Base-by-base conservation (phyloP, 2,329 filamentous ascomycete species). In the Pseudohalonectria lignicola region DNA sequence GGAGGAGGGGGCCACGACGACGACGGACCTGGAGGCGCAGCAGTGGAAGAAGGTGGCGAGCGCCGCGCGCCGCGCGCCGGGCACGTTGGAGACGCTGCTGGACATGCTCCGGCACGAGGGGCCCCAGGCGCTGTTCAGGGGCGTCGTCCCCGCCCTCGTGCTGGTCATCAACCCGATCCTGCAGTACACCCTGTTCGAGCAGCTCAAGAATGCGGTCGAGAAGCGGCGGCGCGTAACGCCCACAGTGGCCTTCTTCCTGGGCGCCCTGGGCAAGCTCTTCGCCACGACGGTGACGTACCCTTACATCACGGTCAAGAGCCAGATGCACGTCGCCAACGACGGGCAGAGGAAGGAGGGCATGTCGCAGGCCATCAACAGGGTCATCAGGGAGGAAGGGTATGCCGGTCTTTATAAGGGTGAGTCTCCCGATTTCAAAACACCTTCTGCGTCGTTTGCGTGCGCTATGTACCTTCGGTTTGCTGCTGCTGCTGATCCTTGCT, bases 121-220 rank as follows among this genome's bases (percentile, higher is more conserved):
- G 0, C 80, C 83, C 17, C 67, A 74, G 53, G 84, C 87, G 9
- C 76, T 98, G 25, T 98, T 98, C 59, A 74, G 88, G 4, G 92
- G 92, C 44, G 90, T 98, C 37, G 72, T 95, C 42, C 92, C 92
- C 9, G 92, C 92, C 1, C 68, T 98, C 49, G 79, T 98, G 48
- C 71, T 98, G 46, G 92, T 98, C 53, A 87, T 95, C 66, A 98
- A 98, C 67, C 92, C 92, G 4, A 98, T 98, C 49, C 68, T 98
- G 46, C 92, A 98, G 66, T 98, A 98, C 64, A 98, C 92, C 13
- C 82, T 98, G 40, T 98, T 96, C 53, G 92, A 98, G 71, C 90
- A 98, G 69, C 69, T 96, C 66, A 96, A 95, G 76, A 94, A 96
- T 58, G 53, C 72, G 19, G 64, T 95, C 40, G 90, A 95, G 74